Conservation (phyloP, 1,139 yeast genomes). For the Scheffersomyces illinoinensis region DNA sequence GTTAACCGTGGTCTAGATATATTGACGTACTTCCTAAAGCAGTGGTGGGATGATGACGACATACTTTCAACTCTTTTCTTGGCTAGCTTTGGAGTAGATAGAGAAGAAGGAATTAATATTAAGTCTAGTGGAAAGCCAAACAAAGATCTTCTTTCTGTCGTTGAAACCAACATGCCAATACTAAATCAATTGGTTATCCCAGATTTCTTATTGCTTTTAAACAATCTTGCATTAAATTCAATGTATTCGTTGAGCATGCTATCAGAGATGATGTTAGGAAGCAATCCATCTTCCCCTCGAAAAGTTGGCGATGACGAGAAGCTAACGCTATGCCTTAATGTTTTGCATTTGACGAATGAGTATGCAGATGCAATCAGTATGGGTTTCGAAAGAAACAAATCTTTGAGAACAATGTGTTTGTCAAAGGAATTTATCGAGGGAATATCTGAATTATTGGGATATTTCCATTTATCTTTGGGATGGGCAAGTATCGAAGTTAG, state of each 20-base stretch:
- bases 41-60: conserved; percentile 48
- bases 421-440: conserved; percentile 43
- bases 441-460: conserved; percentile 38
- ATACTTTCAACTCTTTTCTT: conserved; percentile 34
- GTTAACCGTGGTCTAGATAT: conserved; percentile 56
- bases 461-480: conserved; percentile 27
- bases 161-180: conserved; percentile 3
- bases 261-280: conserved; percentile 37
- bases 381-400: conserved; percentile 27
- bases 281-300: conserved; percentile 38
- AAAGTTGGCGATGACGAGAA: conserved; percentile 13
- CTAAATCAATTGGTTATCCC: conserved; percentile 31
- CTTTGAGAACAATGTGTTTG: conserved; percentile 24
- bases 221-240: conserved; percentile 40
- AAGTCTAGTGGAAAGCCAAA: neutral
- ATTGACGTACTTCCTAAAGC: conserved; percentile 44
- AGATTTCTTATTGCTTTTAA: conserved; percentile 39
- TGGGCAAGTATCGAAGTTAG: conserved; percentile 23
- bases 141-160: neutral
- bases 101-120: neutral
- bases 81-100: conserved; percentile 43
- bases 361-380: conserved; percentile 31
- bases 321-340: conserved; percentile 29
- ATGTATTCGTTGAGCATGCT: conserved; percentile 31
- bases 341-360: conserved; percentile 36